phyloP scores from a whole-genome alignment of 129 eudicot species.

The Helianthus tuberosus region DNA sequence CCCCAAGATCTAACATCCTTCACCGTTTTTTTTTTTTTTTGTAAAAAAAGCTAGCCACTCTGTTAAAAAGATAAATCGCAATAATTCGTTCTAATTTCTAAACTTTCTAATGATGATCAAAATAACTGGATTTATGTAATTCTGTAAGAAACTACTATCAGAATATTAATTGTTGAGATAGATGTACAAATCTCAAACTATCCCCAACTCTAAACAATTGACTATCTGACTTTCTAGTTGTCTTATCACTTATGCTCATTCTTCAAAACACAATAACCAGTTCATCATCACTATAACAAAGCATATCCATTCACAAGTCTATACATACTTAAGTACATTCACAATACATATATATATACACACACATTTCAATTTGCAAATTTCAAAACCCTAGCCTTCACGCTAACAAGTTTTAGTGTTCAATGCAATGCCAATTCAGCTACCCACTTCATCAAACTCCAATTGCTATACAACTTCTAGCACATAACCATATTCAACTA shows the following conservation, averaged over 20 bases:
- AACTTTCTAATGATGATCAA: neutral
- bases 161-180: neutral
- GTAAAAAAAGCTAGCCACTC: no score
- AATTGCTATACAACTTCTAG: neutral
- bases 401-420: neutral
- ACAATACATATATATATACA: neutral
- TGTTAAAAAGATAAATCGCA: neutral
- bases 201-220: neutral
- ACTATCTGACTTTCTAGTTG: neutral
- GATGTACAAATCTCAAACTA: neutral
- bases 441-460: neutral
- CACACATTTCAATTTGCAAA: conserved; percentile 5
- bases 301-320: no score
- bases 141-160: neutral
- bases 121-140: neutral
- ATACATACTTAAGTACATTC: neutral
- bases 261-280: neutral
- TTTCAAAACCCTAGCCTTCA: conserved; percentile 31
- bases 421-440: conserved; percentile 17
- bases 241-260: neutral
- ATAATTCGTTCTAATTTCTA: neutral
- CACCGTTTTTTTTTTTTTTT: no score
- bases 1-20: no score
- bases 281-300: neutral
- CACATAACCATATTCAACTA: neutral